Percentiles rank a stretch among this genome's conserved stretches.
Conservation (phyloP, 2,329 filamentous ascomycete genomes). For the Fusarium tricinctum region DNA sequence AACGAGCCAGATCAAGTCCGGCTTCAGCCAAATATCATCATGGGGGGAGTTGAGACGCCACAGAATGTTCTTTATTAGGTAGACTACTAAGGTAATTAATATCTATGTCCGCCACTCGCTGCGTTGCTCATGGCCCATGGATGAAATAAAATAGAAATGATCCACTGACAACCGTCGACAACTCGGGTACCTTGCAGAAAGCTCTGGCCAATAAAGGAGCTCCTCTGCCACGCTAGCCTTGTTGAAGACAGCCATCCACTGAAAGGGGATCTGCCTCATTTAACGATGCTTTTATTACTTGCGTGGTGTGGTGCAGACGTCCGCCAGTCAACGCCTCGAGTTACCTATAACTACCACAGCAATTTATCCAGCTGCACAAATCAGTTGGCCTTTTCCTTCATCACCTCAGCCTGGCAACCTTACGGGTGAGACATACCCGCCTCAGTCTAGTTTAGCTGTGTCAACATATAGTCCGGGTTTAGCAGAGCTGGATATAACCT, state of each 20-base stretch:
- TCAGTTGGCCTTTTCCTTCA: slow-evolving; percentile 29
- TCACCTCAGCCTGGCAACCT: background rate
- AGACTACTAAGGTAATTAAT: too few relatives aligned
- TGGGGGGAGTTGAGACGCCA: slow-evolving; percentile 31
- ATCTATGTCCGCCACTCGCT: too few relatives aligned
- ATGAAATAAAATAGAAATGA: slow-evolving; percentile 16
- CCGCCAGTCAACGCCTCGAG: slow-evolving; percentile 41
- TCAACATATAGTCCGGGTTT: slow-evolving; percentile 9
- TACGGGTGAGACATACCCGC: slow-evolving; percentile 1
- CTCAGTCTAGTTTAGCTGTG: slow-evolving; percentile 27
- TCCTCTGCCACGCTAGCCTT: slow-evolving; percentile 31
- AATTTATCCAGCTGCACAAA: slow-evolving; percentile 33
- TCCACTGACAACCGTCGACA: slow-evolving; percentile 36
- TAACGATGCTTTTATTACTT: slow-evolving; percentile 43
- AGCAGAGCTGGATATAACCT: slow-evolving; percentile 32
- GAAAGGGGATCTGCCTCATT: slow-evolving; percentile 48
- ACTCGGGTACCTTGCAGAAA: slow-evolving; percentile 45
- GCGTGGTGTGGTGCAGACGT: slow-evolving; percentile 31
- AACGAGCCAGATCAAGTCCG: slow-evolving; percentile 29
- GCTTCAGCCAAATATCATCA: slow-evolving; percentile 30
- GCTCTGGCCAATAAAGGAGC: slow-evolving; percentile 34
- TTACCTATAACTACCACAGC: slow-evolving; percentile 18
- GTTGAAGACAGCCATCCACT: slow-evolving; percentile 27
- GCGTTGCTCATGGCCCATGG: background rate
- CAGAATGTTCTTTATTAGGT: slow-evolving; percentile 21